Percentiles rank a stretch among this genome's conserved stretches.
phyloP scores from a whole-genome alignment of 139 green algal species.

The Trebouxia sp. region DNA sequence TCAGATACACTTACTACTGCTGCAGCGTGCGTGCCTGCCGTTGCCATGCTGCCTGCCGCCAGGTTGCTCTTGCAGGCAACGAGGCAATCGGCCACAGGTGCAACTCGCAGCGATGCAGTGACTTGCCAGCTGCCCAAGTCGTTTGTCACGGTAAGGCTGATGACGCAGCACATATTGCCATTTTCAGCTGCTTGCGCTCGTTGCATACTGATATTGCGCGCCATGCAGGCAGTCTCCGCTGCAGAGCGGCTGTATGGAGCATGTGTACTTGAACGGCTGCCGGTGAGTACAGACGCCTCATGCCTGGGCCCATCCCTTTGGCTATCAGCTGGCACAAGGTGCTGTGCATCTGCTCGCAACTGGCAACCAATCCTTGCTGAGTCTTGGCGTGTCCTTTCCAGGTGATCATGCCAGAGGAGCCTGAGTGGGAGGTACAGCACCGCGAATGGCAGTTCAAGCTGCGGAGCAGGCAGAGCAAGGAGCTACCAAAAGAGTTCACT shows the following conservation, averaged over 20 bases:
- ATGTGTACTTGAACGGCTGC: slow-evolving; percentile 49
- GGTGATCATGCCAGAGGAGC: slow-evolving; percentile 12
- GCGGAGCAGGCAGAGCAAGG: background rate
- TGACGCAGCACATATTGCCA: too few species aligned
- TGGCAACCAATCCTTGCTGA: too few species aligned
- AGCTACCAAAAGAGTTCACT: background rate
- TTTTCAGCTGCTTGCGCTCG: too few species aligned
- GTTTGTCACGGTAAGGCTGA: background rate
- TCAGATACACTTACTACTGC: too few species aligned
- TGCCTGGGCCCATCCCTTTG: too few species aligned
- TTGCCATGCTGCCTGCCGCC: slow-evolving; percentile 13
- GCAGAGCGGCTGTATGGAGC: slow-evolving; percentile 27
- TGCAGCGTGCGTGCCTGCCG: too few species aligned
- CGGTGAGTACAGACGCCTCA: slow-evolving; percentile 26
- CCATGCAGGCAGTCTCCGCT: background rate
- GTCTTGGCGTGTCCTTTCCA: too few species aligned
- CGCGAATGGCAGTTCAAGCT: background rate
- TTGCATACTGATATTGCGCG: too few species aligned
- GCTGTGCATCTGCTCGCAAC: too few species aligned
- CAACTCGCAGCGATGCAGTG: background rate
- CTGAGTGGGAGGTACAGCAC: background rate
- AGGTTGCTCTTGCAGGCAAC: slow-evolving; percentile 9
- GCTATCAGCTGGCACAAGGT: too few species aligned
- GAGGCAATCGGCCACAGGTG: background rate
- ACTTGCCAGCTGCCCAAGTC: background rate